Evolutionary conservation across 306 rosid genomes (phyloP).

Genomic region (Spatholobus suberectus): DNA sequence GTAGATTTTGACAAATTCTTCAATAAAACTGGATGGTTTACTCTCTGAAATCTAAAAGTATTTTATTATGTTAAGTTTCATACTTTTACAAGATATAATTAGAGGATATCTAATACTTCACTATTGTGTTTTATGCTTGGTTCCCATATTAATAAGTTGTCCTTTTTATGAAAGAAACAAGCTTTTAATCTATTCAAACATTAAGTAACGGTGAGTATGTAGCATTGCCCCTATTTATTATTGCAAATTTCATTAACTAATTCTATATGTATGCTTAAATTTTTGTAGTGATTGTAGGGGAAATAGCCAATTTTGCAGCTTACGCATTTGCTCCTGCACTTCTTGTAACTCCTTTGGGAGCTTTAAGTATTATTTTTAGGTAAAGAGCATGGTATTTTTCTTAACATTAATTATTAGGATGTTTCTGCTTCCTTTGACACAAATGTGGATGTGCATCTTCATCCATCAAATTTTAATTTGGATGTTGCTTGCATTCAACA

Average conservation of each 20-base stretch:
- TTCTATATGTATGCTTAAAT: slow-evolving; percentile 22
- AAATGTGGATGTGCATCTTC: background rate
- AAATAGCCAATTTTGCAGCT: slow-evolving; percentile 95
- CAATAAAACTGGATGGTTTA: background rate
- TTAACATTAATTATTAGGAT: background rate
- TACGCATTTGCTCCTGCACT: slow-evolving; percentile 97
- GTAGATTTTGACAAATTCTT: background rate
- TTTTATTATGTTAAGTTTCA: background rate
- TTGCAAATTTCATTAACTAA: background rate
- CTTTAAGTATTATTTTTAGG: slow-evolving; percentile 96
- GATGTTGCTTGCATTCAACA: background rate
- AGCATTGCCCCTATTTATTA: background rate
- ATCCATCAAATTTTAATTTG: background rate
- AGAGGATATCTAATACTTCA: background rate
- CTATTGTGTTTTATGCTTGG: background rate
- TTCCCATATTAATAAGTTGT: background rate
- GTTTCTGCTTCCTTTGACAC: background rate
- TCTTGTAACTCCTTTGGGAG: slow-evolving; percentile 95
- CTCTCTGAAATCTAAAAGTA: background rate
- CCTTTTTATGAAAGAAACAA: background rate
- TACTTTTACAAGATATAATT: background rate
- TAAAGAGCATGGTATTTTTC: slow-evolving; percentile 37
- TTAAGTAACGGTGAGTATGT: background rate
- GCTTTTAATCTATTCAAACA: background rate
- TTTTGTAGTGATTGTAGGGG: slow-evolving; percentile 84